Base-by-base conservation (phyloP, 139 green algal genomes). In the Tetradesmus obliquus region DNA sequence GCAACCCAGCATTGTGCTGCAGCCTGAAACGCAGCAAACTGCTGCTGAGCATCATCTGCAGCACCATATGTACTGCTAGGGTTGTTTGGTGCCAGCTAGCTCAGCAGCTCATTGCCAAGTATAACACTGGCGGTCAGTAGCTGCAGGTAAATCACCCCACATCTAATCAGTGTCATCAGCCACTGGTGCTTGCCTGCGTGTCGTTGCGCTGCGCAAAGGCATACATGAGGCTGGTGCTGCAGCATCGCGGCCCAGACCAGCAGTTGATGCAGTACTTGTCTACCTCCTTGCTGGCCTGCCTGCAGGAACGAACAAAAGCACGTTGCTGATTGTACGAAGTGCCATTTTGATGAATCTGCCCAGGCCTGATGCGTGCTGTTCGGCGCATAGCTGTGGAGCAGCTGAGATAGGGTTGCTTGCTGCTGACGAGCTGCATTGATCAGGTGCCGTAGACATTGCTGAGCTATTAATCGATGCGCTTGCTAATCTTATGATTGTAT, bases 191-290 rank as follows among this genome's bases (percentile, higher is more conserved):
- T 10, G 71, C 89, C 89, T 92, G 72, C 1, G 91, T 93, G 72
- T 93, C 91, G 60, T 81, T 82, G 53, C 91, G 86, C 80, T 93
- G 91, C 12, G 91, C 91, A 79, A 88, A 94, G 22, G 87, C 79
- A 62, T 94, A 94, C 91, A 94, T 94, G 69, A 94, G 76, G 88
- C 90, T 89, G 20, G 91, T 95, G 45, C 82, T 92, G 86, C 93
- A 95, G 81, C 94, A 96, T 82, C 95, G 55, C 13, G 95, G 95
- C 0, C 93, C 94, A 2, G 86, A 93, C 94, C 94, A 96, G 80
- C 90, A 93, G 89, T 95, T 92, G n/a, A 96, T 95, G 54, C 66
- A 90, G 69, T 86, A 87, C 69, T 90, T 89, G 82, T 92, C 82
- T 7, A 53, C 3, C 5, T 86, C 81, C 32, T 86, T 53, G n/a